Base-by-base conservation (phyloP, 2,329 filamentous ascomycete species). In the Colletotrichum tofieldiae region DNA sequence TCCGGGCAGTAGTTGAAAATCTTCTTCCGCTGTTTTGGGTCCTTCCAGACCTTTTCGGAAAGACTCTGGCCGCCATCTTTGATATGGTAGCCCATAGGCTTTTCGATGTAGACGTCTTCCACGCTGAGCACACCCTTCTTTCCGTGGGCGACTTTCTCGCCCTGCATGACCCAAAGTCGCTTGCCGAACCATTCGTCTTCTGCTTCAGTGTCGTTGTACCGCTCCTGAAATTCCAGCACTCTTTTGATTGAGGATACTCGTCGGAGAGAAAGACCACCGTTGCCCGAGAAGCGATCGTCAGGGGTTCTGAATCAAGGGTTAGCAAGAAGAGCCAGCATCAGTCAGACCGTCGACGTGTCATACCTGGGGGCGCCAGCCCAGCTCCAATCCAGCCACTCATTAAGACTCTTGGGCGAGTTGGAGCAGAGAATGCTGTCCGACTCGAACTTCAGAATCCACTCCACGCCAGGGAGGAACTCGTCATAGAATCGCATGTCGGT, bases 1-100 rank as follows among this genome's bases (percentile, higher is more conserved):
- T 90, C 88, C 1, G 88, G 88, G 73, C 88, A 90, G 78, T 90
- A 90, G 23, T 85, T 81, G 73, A 88, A 86, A 32, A 89, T 87
- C 65, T 82, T 78, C 74, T 84, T 82, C 43, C 88, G 81, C 72
- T 83, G 81, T 1, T 75, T 76, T 2, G 78, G 79, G 61, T 86
- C 79, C 69, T 83, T 83, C 88, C 88, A 90, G 20, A 89, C 84
- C 3, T 77, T 79, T 29, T 83, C 82, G 26, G 82, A 76, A 5
- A 89, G 78, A 29, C 79, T 74, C 4, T 70, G 76, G 52, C 87
- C 85, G 12, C 86, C 82, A 51, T 84, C 82, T 35, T 82, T 81
- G 16, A 88, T 78, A 76, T 90, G 87, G 76, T 84, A 90, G 6
- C 88, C 88, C 86, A 90, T 87, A 0, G 88, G 84, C 47, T 84